These are phyloP conservation scores for Rubus idaeus DNA, from an alignment of 306 rosid genomes.

Conservation along the genomic window DNA sequence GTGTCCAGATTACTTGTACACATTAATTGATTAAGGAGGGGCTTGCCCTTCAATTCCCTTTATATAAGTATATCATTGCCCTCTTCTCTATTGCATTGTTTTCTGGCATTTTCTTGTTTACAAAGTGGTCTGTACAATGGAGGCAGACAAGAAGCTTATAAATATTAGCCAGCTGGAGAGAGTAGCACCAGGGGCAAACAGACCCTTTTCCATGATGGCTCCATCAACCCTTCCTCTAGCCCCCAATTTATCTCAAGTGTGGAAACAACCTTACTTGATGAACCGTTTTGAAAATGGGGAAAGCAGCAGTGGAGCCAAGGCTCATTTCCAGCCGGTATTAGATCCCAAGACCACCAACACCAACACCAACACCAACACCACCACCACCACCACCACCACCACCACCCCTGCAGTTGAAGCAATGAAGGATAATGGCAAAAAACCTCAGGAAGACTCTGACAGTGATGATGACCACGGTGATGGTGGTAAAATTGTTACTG, in stretches of 20 bases:
- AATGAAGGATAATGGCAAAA: background rate
- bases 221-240: constrained; percentile 10
- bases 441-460: background rate
- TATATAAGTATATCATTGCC: constrained; percentile 7
- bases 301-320: background rate
- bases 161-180: background rate
- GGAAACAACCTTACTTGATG: constrained; percentile 12
- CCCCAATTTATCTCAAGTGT: constrained; percentile 1
- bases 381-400: background rate
- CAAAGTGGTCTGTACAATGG: background rate
- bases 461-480: background rate
- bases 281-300: background rate
- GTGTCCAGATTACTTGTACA: background rate
- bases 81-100: background rate
- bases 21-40: background rate
- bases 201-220: constrained; percentile 6
- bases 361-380: too few species aligned
- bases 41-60: background rate
- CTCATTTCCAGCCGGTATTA: background rate
- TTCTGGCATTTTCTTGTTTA: background rate
- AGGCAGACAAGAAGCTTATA: background rate
- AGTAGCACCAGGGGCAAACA: background rate
- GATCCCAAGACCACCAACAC: background rate
- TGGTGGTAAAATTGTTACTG: background rate
- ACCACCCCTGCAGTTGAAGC: background rate